A percentile compares a stretch with the other conserved stretches of the same genome.
These are phyloP conservation scores for Rhodotorula sp. DNA, from an alignment of 1,284 basidiomycete genomes.

Conservation along the genomic window DNA sequence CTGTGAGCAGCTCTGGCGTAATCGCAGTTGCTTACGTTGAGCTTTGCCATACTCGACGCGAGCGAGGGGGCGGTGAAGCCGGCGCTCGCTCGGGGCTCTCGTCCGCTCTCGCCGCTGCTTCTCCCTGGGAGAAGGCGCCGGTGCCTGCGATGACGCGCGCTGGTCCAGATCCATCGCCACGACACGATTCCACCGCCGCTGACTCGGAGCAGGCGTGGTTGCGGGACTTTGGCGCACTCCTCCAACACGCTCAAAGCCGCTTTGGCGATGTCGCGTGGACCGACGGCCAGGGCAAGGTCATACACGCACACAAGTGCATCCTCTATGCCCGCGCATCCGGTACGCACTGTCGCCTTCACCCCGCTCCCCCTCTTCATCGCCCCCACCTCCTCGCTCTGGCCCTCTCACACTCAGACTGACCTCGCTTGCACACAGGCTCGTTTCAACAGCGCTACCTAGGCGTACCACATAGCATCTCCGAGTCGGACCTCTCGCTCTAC, in stretches of 20 bases:
- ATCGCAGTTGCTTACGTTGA: conserved; percentile 13
- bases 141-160: neutral
- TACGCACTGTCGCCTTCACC: conserved; percentile 23
- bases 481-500: conserved; percentile 17
- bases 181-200: neutral
- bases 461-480: conserved; percentile 16
- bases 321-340: conserved; percentile 80
- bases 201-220: conserved; percentile 61
- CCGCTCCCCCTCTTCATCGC: neutral
- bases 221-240: conserved; percentile 70
- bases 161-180: neutral
- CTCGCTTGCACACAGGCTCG: conserved; percentile 12
- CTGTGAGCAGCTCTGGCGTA: neutral
- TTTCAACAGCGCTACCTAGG: conserved; percentile 42
- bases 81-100: neutral
- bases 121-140: neutral
- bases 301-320: conserved; percentile 91
- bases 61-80: neutral
- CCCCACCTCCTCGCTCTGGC: conserved; percentile 10
- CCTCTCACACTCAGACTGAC: neutral
- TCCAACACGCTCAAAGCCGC: conserved; percentile 73
- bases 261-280: conserved; percentile 92
- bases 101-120: neutral
- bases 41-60: conserved; percentile 15
- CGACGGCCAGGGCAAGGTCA: conserved; percentile 52